Conservation (phyloP, 805 yeast genomes). For the Candida palmyrensis region DNA sequence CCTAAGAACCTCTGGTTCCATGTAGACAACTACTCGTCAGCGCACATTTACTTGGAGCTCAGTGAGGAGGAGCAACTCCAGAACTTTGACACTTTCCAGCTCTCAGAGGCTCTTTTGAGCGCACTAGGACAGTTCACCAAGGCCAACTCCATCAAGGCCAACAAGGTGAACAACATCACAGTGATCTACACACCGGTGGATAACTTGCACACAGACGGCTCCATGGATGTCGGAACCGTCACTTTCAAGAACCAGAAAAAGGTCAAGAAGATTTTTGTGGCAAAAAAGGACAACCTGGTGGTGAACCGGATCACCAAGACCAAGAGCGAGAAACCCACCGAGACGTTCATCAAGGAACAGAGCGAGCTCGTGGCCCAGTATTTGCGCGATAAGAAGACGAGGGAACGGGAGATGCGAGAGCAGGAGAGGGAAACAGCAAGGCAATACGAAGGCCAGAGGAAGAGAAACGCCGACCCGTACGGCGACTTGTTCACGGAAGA, state of each 20-base stretch:
- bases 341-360: constrained; percentile 33
- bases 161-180: constrained; percentile 60
- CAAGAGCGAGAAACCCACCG: constrained; percentile 49
- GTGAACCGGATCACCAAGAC: constrained; percentile 64
- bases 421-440: constrained; percentile 28
- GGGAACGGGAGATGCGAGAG: constrained; percentile 24
- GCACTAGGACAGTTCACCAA: constrained; percentile 65
- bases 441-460: constrained; percentile 35
- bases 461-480: constrained; percentile 24
- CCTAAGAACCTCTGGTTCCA: constrained; percentile 76
- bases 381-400: constrained; percentile 36
- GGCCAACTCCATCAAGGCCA: constrained; percentile 72
- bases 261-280: constrained; percentile 50
- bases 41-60: constrained; percentile 67
- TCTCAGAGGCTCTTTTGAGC: constrained; percentile 43
- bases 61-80: constrained; percentile 43
- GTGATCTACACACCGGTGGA: constrained; percentile 72
- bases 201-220: constrained; percentile 59
- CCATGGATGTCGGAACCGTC: constrained; percentile 78
- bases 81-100: constrained; percentile 36
- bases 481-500: constrained; percentile 33
- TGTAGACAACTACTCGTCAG: constrained; percentile 70
- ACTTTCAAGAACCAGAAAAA: constrained; percentile 57
- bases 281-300: constrained; percentile 51
- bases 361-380: constrained; percentile 22